Evolutionary conservation across 192 early-diverging fungal species (phyloP), one percentile per base, ranked within the genome.

Genomic region (Rhizoclosmatium sp.): DNA sequence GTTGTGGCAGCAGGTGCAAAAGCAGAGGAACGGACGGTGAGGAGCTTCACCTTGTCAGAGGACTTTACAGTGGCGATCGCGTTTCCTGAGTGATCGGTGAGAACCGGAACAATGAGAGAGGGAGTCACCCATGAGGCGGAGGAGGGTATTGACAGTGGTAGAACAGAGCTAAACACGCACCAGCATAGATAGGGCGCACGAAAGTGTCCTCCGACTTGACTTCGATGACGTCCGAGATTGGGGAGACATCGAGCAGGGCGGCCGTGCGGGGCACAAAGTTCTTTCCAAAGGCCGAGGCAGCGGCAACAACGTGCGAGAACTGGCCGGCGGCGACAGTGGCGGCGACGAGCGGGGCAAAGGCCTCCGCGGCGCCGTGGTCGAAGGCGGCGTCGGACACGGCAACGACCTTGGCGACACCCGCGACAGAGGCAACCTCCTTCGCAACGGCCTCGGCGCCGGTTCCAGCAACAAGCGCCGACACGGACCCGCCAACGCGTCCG

Each of bases 121-220:
- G 31, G 31, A 31, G 31, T 41, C 46, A 47, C 40, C 39, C 12
- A 69, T 47, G 46, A 19, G 46, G 46, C 40, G 47, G 16, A 14
- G 39, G 42, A 14, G 40, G 46, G 31, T 31, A 31, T 31, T 31
- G 31, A 31, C 31, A 31, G 31, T 31, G 31, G 31, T 31, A 31
- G 31, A 31, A 31, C 31, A 14, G 51, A 73, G 19, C 47, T n/a
- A 16, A 23, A 41, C 47, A 59, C 83, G 60, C 83, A 94, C 96
- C 97, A 67, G 97, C 97, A 83, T 96, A 99, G 84, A 99, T 97
- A 45, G 97, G 97, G 12, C 97, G 91, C 65, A 95, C 92, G 89
- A 99, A 99, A 19, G 93, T 95, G 75, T 97, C 95, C 42, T 88
- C 90, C 74, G 87, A 73, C 81, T 93, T 89, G 56, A 99, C 86